These are phyloP conservation scores for Eleusine coracana DNA, from an alignment of 176 grass and related monocot species.

Conservation along the genomic window DNA sequence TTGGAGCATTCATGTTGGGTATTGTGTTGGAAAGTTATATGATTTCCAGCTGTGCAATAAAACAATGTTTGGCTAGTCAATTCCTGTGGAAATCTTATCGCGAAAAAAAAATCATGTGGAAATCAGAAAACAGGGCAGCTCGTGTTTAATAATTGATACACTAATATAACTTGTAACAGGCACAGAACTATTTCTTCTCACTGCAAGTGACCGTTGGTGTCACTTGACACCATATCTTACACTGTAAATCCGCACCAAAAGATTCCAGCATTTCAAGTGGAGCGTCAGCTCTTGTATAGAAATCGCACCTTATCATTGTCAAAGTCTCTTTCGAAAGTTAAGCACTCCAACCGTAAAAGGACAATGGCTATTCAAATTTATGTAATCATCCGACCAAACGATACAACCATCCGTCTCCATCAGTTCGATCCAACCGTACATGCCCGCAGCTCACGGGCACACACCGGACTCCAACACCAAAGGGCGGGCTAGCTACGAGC, in stretches of 20 bases:
- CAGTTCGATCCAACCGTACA: background rate
- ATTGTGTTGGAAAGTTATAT: background rate
- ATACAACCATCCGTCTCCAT: conserved; percentile 18
- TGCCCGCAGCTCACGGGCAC: conserved; percentile 36
- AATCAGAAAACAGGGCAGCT: too few relatives aligned
- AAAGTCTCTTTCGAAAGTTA: background rate
- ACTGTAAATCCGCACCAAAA: background rate
- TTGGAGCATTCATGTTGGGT: background rate
- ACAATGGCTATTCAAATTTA: background rate
- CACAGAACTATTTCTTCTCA: background rate
- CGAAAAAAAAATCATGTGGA: too few relatives aligned
- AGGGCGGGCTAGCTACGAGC: background rate
- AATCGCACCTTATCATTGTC: too few relatives aligned
- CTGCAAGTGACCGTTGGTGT: background rate
- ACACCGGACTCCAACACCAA: conserved; percentile 11
- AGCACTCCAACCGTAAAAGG: background rate
- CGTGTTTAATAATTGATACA: too few relatives aligned
- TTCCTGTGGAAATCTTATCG: too few relatives aligned
- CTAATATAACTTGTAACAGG: background rate
- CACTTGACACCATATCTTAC: background rate
- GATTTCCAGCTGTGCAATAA: background rate
- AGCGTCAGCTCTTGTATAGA: background rate
- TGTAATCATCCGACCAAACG: background rate
- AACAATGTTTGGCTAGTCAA: background rate
- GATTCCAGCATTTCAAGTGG: background rate